Base-by-base conservation (phyloP, 2,329 filamentous ascomycete species). In the Septoria petroselini region DNA sequence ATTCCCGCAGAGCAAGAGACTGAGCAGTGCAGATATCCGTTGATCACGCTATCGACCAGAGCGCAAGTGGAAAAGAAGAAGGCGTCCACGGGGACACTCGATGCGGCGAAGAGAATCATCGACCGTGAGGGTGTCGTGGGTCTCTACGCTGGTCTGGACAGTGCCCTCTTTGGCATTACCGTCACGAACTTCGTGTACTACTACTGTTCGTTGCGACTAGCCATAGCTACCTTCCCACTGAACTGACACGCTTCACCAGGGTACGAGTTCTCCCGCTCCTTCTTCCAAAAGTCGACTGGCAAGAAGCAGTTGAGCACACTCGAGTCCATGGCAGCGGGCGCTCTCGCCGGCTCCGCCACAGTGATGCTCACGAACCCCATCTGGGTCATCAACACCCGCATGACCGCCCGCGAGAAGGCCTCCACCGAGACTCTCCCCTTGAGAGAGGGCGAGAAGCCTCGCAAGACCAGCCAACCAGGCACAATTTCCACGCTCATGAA, bases 121-220 rank as follows among this genome's bases (percentile, higher is more conserved):
- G 86, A 91, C 62, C 87, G 93, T 62, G 93, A 98, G 73, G 93
- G 93, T 63, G 75, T 96, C 49, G 76, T 81, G 2, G 93, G 93
- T 25, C 82, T 98, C 29, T 98, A 97, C 69, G 84, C 93, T 5
- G 93, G 93, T 34, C 82, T 98, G 52, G 89, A 95, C 70, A 94
- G 88, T 55, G 93, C 93, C 43, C 78, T 98, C 38, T 96, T 98
- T 71, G 93, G 93, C 69, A 97, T 98, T 76, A 93, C 87, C 71
- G 85, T 98, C 62, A 98, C 93, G 63, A 98, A 98, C 77, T 98
- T 98, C 69, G 91, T 98, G 40, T 98, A 98, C 79, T 98, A 98
- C 76, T 98, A 97, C 78, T 98, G 88, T 77, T 60, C 27, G 67
- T 53, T 15, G 18, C 41, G 3, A 7, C 14, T n/a, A 17, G 12